Evolutionary conservation across 192 early-diverging fungal genomes (phyloP).

Genomic region (Lobosporangium transversale): DNA sequence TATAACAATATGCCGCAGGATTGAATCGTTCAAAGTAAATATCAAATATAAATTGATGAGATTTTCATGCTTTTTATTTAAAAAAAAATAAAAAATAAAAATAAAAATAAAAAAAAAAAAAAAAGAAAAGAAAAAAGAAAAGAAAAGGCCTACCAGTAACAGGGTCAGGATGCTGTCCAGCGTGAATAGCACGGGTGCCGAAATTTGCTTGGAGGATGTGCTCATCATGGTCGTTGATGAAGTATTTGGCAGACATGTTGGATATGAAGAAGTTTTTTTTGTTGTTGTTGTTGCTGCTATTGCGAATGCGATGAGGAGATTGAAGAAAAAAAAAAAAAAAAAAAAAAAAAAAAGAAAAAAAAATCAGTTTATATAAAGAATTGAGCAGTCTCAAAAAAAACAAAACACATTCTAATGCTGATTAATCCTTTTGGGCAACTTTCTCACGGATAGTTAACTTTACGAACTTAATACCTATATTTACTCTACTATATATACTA

Average conservation of each 20-base stretch:
- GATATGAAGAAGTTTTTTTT: too few relatives aligned
- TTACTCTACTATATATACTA: too few relatives aligned
- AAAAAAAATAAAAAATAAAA: too few relatives aligned
- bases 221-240: constrained; percentile 47
- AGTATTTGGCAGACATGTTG: constrained; percentile 42
- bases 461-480: neutral
- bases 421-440: neutral
- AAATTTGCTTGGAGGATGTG: constrained; percentile 63
- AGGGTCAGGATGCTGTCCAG: constrained; percentile 89
- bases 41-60: too few relatives aligned
- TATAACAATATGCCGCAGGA: neutral
- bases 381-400: neutral
- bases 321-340: neutral
- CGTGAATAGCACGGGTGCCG: constrained; percentile 94
- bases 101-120: too few relatives aligned
- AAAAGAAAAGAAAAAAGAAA: neutral
- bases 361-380: neutral
- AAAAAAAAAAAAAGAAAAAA: neutral
- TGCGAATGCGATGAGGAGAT: neutral
- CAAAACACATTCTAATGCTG: too few relatives aligned
- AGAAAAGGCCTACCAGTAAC: constrained; percentile 74
- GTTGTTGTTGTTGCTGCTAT: neutral
- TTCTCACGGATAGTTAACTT: neutral
- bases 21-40: too few relatives aligned
- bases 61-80: too few relatives aligned